A percentile compares a stretch with the other conserved stretches of the same genome.
These are phyloP conservation scores for Botrytis aclada DNA, from an alignment of 2,329 filamentous ascomycete genomes.

Conservation along the genomic window DNA sequence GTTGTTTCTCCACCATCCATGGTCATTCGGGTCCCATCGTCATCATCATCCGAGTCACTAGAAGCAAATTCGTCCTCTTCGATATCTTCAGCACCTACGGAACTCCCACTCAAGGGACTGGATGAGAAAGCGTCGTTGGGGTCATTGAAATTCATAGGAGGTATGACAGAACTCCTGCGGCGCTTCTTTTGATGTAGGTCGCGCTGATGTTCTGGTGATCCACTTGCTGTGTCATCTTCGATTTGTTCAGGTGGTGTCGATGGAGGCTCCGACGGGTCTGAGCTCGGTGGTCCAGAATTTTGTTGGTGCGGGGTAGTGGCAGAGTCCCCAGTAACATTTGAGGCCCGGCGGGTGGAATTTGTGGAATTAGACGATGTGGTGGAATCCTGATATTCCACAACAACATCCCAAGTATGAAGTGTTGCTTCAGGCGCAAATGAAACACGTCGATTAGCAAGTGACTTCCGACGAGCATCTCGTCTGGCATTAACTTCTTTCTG, in stretches of 20 bases:
- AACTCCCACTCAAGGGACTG: constrained; percentile 69
- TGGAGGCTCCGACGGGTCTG: constrained; percentile 54
- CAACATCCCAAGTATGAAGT: constrained; percentile 91
- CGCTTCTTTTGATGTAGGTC: constrained; percentile 60
- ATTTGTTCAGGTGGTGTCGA: constrained; percentile 61
- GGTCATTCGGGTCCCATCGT: constrained; percentile 78
- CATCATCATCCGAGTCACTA: constrained; percentile 54
- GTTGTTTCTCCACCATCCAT: constrained; percentile 68
- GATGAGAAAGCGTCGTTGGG: constrained; percentile 68
- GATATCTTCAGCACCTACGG: constrained; percentile 44
- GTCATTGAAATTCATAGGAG: constrained; percentile 62
- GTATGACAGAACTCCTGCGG: constrained; percentile 64
- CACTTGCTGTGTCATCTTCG: constrained; percentile 56
- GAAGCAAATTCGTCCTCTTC: constrained; percentile 49
- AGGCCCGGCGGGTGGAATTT: constrained; percentile 72
- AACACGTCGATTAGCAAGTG: constrained; percentile 85
- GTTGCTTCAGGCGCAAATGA: constrained; percentile 98
- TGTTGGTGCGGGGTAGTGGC: constrained; percentile 28
- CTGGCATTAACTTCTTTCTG: constrained; percentile 66
- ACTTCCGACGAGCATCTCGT: constrained; percentile 86
- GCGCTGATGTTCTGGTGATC: constrained; percentile 63
- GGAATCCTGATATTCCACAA: constrained; percentile 82
- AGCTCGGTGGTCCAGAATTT: constrained; percentile 38
- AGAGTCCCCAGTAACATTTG: constrained; percentile 45
- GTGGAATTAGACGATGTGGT: constrained; percentile 72